A percentile compares a stretch with the other conserved stretches of the same genome.
Conservation (phyloP, 169 alveolate species). For the Eimeria tenella region DNA sequence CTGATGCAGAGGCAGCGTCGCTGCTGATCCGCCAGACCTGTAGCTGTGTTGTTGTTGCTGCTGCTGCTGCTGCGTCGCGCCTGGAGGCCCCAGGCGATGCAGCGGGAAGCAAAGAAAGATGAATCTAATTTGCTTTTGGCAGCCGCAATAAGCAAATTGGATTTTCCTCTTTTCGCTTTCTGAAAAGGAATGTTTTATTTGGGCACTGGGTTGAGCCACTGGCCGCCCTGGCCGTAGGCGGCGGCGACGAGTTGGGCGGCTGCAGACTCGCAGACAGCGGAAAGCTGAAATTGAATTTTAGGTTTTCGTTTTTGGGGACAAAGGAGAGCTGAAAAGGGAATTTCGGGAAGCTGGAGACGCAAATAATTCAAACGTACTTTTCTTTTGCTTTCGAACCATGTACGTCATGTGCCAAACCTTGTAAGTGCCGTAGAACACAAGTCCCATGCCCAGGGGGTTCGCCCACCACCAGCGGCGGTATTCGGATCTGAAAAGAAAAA, state of each 20-base stretch:
- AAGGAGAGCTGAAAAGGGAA: too few species aligned
- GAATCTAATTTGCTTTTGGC: too few species aligned
- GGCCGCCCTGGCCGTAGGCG: conserved; percentile 94
- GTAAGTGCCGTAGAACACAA: conserved; percentile 88
- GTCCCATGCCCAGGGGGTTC: conserved; percentile 92
- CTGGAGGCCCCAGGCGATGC: too few species aligned
- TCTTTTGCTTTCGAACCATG: conserved; percentile 90
- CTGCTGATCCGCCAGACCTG: not conserved
- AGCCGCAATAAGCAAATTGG: too few species aligned
- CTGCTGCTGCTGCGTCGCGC: not conserved
- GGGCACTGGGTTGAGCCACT: conserved; percentile 94
- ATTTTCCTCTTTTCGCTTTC: too few species aligned
- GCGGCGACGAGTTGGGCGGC: conserved; percentile 93
- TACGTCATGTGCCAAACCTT: conserved; percentile 91
- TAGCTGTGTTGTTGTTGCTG: not conserved
- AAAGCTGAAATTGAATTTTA: not conserved
- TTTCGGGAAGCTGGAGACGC: not conserved
- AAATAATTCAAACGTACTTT: conserved; percentile 81
- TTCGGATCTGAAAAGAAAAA: conserved; percentile 79
- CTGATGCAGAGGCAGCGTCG: not conserved
- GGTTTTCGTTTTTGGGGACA: too few species aligned
- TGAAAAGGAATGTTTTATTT: conserved; percentile 66
- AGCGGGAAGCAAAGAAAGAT: too few species aligned
- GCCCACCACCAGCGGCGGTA: conserved; percentile 94
- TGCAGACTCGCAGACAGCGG: conserved; percentile 8